Evolutionary conservation across 495 filamentous ascomycete genomes (phyloP), one percentile per base, ranked within the genome.

Genomic region (Hypomontagnella monticulosa): DNA sequence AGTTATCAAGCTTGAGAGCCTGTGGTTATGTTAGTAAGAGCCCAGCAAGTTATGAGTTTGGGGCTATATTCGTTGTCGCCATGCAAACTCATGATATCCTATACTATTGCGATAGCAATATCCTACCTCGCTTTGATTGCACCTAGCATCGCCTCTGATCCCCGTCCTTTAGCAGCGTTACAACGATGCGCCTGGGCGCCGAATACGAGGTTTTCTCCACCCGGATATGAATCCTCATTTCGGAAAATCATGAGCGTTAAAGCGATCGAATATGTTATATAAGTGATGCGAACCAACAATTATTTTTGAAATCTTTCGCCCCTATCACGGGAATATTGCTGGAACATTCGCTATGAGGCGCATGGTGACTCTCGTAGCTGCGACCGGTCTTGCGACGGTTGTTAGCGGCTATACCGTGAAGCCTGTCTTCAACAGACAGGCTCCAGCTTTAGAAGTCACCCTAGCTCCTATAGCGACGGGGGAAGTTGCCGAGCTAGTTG

Each of bases 401-500:
- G 6, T 61, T 11, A 14, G 34, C 5, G 51, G 57, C 14, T 34
- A 57, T 15, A 18, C 18, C 10, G n/a, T 23, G 5, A 57, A 34
- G 19, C 32, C 27, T 1, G 19, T 34, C 11, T 3, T 44, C 11
- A 15, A 16, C 1, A 53, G 40, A 12, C 20, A 34, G 19, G 19
- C 14, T 32, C 46, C 57, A 9, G 32, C 15, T 5, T 30, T 67
- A 1, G 44, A 67, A 18, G 57, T 67, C n/a, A 67, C 51, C n/a
- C 44, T 67, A 4, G 33, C 20, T 30, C 46, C 63, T 19, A 37
- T 38, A 7, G 4, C 23, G 20, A 48, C 30, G 0, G 46, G 46
- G 3, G 57, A 30, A 2, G 63, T 27, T 34, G 63, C 57, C 16
- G 63, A 67, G 18, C 36, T 67, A 11, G 40, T 61, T 11, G 63